Percentiles rank a stretch among this genome's conserved stretches.
These are phyloP conservation scores for Myotisia sp. DNA, from an alignment of 2,329 filamentous ascomycete species.

Conservation along the genomic window DNA sequence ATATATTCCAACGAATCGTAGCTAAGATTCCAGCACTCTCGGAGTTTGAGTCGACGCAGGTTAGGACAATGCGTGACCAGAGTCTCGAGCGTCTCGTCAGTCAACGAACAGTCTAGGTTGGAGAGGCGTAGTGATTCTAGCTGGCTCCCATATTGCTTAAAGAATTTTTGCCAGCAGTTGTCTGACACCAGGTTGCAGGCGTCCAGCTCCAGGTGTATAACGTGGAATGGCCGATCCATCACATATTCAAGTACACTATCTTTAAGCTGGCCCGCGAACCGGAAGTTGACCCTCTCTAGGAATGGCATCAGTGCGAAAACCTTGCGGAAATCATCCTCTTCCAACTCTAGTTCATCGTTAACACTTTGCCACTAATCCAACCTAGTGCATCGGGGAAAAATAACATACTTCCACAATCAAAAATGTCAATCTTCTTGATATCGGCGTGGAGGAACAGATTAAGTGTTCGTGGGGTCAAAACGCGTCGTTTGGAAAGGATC, in stretches of 20 bases:
- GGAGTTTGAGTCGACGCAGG: constrained; percentile 62
- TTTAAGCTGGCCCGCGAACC: constrained; percentile 85
- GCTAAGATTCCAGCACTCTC: constrained; percentile 61
- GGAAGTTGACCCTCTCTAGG: constrained; percentile 57
- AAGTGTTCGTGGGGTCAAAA: constrained; percentile 36
- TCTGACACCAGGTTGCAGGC: constrained; percentile 74
- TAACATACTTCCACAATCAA: constrained; percentile 45
- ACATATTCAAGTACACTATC: constrained; percentile 71
- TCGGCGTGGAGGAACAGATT: constrained; percentile 39
- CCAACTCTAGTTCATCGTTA: constrained; percentile 41
- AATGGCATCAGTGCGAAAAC: constrained; percentile 64
- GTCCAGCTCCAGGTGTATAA: constrained; percentile 65
- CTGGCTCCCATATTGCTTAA: constrained; percentile 49
- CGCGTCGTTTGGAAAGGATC: constrained; percentile 50
- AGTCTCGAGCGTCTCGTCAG: constrained; percentile 51
- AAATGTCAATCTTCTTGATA: constrained; percentile 42
- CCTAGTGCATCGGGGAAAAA: constrained; percentile 14
- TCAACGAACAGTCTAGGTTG: constrained; percentile 70
- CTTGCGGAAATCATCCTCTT: constrained; percentile 59
- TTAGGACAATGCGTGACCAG: constrained; percentile 52
- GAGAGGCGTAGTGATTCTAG: constrained; percentile 63
- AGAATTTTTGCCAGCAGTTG: constrained; percentile 56
- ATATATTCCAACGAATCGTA: constrained; percentile 52
- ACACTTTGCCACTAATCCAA: constrained; percentile 1
- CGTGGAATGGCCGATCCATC: constrained; percentile 50